These are phyloP conservation scores for Candida nonsorbophila DNA, from an alignment of 805 yeast genomes.

Conservation along the genomic window DNA sequence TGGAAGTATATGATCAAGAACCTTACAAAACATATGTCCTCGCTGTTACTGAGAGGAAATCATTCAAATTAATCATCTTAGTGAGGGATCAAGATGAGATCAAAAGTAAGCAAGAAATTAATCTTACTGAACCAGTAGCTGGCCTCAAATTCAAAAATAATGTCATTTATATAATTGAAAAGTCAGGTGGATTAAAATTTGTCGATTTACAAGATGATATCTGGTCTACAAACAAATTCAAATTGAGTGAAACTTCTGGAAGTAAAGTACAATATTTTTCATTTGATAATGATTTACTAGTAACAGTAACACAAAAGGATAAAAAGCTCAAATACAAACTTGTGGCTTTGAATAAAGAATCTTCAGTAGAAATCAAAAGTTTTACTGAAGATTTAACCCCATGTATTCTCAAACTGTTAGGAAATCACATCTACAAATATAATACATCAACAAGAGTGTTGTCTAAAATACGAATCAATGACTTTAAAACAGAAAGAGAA, in stretches of 20 bases:
- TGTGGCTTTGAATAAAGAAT: conserved; percentile 14
- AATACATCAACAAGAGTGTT: conserved; percentile 2
- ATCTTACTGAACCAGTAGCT: conserved; percentile 8
- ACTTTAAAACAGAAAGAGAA: conserved; percentile 3
- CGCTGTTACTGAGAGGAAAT: conserved; percentile 34
- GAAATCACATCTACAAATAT: conserved; percentile 5
- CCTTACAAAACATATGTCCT: conserved; percentile 24
- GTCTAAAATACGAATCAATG: conserved; percentile 3
- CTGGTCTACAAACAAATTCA: too few relatives aligned
- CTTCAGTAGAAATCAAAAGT: background rate
- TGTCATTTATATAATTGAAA: too few relatives aligned
- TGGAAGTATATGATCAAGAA: conserved; percentile 21
- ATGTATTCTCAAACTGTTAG: conserved; percentile 5
- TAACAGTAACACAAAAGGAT: conserved; percentile 6
- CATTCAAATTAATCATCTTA: conserved; percentile 19
- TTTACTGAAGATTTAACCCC: conserved; percentile 2
- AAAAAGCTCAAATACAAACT: conserved; percentile 16
- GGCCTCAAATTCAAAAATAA: conserved; percentile 22
- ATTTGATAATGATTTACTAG: conserved; percentile 8
- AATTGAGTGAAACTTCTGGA: too few relatives aligned
- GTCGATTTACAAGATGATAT: too few relatives aligned
- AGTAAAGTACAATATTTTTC: too few relatives aligned
- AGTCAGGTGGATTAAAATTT: too few relatives aligned
- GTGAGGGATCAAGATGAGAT: conserved; percentile 10
- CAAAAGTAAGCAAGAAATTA: conserved; percentile 14